Evolutionary conservation across 176 grass and related monocot genomes (phyloP).

Genomic region (Themeda triandra): DNA sequence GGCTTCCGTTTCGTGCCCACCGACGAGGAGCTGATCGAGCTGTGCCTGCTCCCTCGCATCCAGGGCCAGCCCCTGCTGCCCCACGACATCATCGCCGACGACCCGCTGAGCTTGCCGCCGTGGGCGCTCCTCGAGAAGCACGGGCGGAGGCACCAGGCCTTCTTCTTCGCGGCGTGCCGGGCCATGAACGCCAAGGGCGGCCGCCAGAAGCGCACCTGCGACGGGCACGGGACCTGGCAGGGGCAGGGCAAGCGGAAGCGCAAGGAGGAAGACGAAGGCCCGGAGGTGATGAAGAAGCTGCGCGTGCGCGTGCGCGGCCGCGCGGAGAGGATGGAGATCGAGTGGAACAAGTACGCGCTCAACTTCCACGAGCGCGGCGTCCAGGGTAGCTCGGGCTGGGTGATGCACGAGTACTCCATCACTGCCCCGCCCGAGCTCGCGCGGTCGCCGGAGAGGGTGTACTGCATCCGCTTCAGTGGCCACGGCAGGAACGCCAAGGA

Average conservation of each 20-base stretch:
- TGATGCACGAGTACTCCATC: conserved; percentile 20
- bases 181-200: not conserved
- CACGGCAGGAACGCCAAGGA: conserved; percentile 2
- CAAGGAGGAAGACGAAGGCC: not conserved
- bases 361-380: not conserved
- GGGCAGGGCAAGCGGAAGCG: not conserved
- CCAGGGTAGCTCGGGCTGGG: conserved; percentile 6
- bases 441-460: not conserved
- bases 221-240: not conserved
- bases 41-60: not conserved
- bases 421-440: not conserved
- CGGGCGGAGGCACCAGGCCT: not conserved
- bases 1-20: not conserved
- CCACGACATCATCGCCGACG: not conserved
- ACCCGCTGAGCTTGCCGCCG: not conserved
- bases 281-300: not conserved
- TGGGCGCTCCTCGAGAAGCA: not conserved
- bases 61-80: not conserved
- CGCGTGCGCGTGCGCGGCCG: not conserved
- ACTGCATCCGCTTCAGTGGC: not conserved
- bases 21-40: not conserved
- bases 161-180: not conserved
- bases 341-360: not conserved
- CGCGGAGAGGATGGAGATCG: not conserved
- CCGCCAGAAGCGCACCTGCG: not conserved